Evolutionary conservation across 1,284 basidiomycete genomes (phyloP), one percentile per base, ranked within the genome.

Genomic region (Cerrena zonata): DNA sequence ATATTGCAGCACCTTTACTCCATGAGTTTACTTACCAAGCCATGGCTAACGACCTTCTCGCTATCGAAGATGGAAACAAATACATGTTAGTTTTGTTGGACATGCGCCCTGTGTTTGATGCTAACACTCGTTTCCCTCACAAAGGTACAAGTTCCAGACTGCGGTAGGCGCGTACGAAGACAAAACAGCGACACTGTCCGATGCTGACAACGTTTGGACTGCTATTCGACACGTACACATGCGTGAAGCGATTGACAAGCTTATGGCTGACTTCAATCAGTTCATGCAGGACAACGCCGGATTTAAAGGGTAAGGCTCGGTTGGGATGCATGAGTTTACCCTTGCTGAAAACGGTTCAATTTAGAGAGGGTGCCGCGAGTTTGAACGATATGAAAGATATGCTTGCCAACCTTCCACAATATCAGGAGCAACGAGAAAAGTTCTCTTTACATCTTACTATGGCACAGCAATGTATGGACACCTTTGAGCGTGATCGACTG

Each of bases 11-110:
- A 1, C 95, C 96, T 0, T 80, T 98, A 56, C 67, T 98, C 41
- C 96, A 99, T 66, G 96, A 99, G 63, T 99, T 99, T 65, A 97
- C 94, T 37, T 99, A 99, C 67, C 96, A 99, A 68, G 95, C 96
- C 1, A 99, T 99, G 96, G 88, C 86, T 47, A 94, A 95, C 61
- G 96, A 99, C 67, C 70, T 99, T 25, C 76, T 99, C 1, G 83
- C 86, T 18, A 91, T 99, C 52, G 80, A 91, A 52, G 83, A 94
- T 56, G 95, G 94, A 23, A 79, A 76, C 2, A 84, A 79, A 66
- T 99, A 98, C 69, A 84, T 80, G 87, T 96, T 67, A 58, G 86
- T 74, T 13, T 50, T 47, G 10, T 25, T 24, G 4, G 4, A 27
- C 19, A 7, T 36, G 13, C 10, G 12, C 3, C 30, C 27, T n/a